These are phyloP conservation scores for Cystobasidium sp. DNA, from an alignment of 1,284 basidiomycete species.

Conservation along the genomic window DNA sequence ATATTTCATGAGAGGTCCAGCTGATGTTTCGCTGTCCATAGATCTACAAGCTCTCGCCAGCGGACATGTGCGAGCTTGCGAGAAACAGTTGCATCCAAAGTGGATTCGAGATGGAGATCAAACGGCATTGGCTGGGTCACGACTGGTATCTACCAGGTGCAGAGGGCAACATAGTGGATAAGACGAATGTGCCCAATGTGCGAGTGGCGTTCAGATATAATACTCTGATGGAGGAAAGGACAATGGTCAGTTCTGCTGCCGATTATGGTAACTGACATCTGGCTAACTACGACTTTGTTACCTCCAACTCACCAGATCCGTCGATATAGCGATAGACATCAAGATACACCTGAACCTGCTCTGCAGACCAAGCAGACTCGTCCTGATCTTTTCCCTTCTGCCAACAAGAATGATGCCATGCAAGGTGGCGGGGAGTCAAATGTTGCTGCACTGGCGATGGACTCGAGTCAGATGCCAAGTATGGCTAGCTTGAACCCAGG, in stretches of 20 bases:
- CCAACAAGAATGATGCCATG: constrained; percentile 6
- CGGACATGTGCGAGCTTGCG: constrained; percentile 77
- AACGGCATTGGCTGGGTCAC: constrained; percentile 93
- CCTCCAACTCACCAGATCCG: constrained; percentile 15
- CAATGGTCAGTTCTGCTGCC: constrained; percentile 48
- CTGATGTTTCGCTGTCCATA: constrained; percentile 53
- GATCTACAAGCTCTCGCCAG: constrained; percentile 84
- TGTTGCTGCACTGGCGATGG: constrained; percentile 40
- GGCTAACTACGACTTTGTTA: not conserved
- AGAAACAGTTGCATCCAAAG: constrained; percentile 95
- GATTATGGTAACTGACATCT: not conserved
- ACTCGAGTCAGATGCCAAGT: constrained; percentile 20
- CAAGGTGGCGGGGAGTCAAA: constrained; percentile 30
- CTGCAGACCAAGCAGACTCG: constrained; percentile 38
- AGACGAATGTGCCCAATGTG: constrained; percentile 95
- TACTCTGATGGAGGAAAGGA: constrained; percentile 78
- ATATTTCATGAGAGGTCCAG: not conserved
- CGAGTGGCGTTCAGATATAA: constrained; percentile 85
- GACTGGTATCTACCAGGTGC: constrained; percentile 87
- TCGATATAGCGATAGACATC: constrained; percentile 18
- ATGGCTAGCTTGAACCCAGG: constrained; percentile 21
- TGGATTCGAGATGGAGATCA: constrained; percentile 98
- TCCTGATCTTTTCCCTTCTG: constrained; percentile 39
- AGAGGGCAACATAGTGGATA: constrained; percentile 87
- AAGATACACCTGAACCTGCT: constrained; percentile 12